Base-by-base conservation (phyloP, 2,329 filamentous ascomycete genomes). In the Xylariaceae sp. region DNA sequence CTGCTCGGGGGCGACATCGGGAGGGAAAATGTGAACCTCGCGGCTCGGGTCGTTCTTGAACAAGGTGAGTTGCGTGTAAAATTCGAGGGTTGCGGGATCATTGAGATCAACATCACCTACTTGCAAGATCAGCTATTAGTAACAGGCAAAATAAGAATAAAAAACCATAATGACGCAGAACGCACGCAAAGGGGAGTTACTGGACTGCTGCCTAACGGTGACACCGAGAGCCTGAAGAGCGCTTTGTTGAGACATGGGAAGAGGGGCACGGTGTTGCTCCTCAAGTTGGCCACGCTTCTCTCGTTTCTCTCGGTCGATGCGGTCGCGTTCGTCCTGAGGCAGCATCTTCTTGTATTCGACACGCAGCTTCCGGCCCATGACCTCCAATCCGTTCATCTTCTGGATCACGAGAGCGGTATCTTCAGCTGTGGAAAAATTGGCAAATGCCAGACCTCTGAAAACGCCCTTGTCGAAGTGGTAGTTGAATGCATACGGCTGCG, bases 281-380 rank as follows among this genome's bases (percentile, higher is more conserved):
- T 98, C 91, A 11, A 98, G 78, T 68, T 98, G 93, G 39, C 93
- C 93, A 42, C 93, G 84, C 57, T 93, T 87, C 71, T 97, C 92
- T 47, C 93, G 81, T 80, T 97, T 98, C 69, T 97, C 93, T 5
- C 93, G 81, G 67, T 98, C 93, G 56, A 98, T 97, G 33, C 93
- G 82, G 68, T 98, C 93, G 42, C 93, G 82, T 68, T 97, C 93
- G 23, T 91, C 88, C 54, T 94, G 81, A 1, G 93, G 93, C 5
- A 98, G 79, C 93, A 98, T 97, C 73, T 97, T 97, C 77, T 98
- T 98, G 73, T 97, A 98, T 68, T 98, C 93, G 21, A 98, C 93
- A 39, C 93, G 80, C 55, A 98, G 73, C 71, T 97, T 97, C 50
- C 93, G 81, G 37, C 93, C 93, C 64, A 95, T 90, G 7, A 98